These are phyloP conservation scores for Thalassiosira mediterranea DNA, from an alignment of 352 stramenopile species.

Conservation along the genomic window DNA sequence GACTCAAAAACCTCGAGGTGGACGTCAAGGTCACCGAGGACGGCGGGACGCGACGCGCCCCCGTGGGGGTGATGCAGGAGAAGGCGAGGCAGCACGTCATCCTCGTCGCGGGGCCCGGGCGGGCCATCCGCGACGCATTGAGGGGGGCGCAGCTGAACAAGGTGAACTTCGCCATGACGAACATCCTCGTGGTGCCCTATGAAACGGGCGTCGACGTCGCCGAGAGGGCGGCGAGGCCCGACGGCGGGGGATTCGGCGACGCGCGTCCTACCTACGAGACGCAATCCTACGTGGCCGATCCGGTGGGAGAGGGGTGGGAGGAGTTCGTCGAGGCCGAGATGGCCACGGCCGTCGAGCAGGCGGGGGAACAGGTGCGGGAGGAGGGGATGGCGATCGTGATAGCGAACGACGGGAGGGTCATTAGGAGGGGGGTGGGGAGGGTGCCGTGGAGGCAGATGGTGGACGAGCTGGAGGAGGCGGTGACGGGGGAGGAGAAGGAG, in stretches of 20 bases:
- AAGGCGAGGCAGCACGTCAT: conserved; percentile 80
- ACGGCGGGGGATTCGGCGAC: conserved; percentile 63
- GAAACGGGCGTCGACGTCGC: conserved; percentile 58
- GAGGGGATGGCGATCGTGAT: conserved; percentile 79
- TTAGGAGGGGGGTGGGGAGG: conserved; percentile 72
- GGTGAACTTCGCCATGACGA: conserved; percentile 80
- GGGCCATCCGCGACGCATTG: conserved; percentile 70
- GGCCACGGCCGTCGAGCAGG: conserved; percentile 67
- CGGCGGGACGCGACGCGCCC: conserved; percentile 51
- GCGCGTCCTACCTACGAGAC: conserved; percentile 74
- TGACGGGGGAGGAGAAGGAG: conserved; percentile 61
- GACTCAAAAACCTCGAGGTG: conserved; percentile 52
- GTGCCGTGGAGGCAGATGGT: conserved; percentile 81
- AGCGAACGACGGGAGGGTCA: conserved; percentile 72
- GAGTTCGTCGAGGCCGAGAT: conserved; percentile 76
- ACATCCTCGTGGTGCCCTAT: conserved; percentile 78
- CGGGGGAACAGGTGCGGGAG: conserved; percentile 62
- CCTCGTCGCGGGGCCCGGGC: conserved; percentile 70
- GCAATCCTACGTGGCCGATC: conserved; percentile 72
- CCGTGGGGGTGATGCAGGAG: conserved; percentile 58
- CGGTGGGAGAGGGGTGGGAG: conserved; percentile 68
- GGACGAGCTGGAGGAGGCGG: conserved; percentile 70
- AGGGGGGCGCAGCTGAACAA: conserved; percentile 79
- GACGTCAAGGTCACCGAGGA: conserved; percentile 64
- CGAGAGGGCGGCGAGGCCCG: conserved; percentile 42